Evolutionary conservation across 305 asterid species (phyloP), one percentile per base, ranked within the genome.

Genomic region (Fraxinus xanthoxyloides): DNA sequence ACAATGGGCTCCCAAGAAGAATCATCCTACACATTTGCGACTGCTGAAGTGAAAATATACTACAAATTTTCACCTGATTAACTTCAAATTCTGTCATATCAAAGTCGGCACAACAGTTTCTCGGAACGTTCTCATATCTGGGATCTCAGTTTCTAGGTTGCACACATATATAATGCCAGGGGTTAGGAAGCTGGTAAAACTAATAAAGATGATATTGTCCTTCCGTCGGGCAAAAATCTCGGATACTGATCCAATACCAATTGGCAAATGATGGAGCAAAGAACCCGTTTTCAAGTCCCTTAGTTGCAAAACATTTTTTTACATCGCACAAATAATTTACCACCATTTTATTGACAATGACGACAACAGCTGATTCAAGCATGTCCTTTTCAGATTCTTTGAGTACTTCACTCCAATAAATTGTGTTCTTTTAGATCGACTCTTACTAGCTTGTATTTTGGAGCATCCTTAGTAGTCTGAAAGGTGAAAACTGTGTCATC

Each of bases 401-500:
- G 32, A 94, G 86, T 69, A 97, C 89, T 77, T 92, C 98, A 79
- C 84, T 82, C 99, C 99, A 97, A 82, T n/a, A 89, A 88, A 79
- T 78, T 85, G 69, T 95, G 93, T 43, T 93, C 94, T 76, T 83
- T 87, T 17, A 93, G 76, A 82, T 97, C 95, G n/a, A 94, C 94
- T 72, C 95, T 86, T 79, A 92, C 92, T 69, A 97, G 90, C 88
- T 93, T 97, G 88, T 93, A 89, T 85, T 92, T 92, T 31, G 99
- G 98, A 82, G 99, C 97, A 86, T 92, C 91, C 90, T 96, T 94
- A 85, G 94, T 94, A 54, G 98, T 90, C 70, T 26, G 74, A 70
- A 43, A 43, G 8, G 19, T 46, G 69, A 76, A 26, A 67, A n/a
- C 51, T 34, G 59, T 1, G 46, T 86, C 97, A 72, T 94, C 95